Percentiles rank a stretch among this genome's conserved stretches.
These are phyloP conservation scores for Colletotrichum sp. DNA, from an alignment of 2,329 filamentous ascomycete genomes.

Conservation along the genomic window DNA sequence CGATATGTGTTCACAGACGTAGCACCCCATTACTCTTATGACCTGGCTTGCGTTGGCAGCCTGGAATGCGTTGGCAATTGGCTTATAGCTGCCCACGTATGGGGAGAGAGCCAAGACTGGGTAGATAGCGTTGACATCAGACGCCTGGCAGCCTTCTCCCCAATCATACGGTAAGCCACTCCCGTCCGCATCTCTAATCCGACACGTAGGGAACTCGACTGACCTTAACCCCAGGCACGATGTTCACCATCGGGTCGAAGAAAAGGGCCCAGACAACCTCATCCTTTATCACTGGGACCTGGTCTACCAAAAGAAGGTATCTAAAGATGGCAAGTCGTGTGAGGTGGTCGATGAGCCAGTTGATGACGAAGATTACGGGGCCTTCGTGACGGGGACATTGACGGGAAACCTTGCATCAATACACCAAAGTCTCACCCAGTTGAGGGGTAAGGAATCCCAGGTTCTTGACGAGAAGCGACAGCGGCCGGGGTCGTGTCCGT, in stretches of 20 bases:
- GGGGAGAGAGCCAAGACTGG: background rate
- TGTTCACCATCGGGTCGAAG: background rate
- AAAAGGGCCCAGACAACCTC: background rate
- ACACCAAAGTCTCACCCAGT: fast-evolving
- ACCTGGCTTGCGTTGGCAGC: too few species aligned
- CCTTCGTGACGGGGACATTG: background rate
- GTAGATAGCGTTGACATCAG: background rate
- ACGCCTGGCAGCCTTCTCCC: background rate
- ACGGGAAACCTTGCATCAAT: background rate
- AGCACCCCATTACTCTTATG: background rate
- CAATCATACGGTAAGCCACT: background rate
- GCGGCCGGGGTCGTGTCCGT: background rate
- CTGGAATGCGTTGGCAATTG: background rate
- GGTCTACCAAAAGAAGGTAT: background rate
- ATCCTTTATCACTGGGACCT: background rate
- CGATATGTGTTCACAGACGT: background rate
- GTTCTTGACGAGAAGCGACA: background rate
- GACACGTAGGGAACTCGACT: background rate
- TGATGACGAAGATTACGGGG: background rate
- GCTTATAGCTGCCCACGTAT: background rate
- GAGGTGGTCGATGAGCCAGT: background rate
- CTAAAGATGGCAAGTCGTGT: background rate
- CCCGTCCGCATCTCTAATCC: background rate
- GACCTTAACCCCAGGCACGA: background rate
- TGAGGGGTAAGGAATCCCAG: background rate